Evolutionary conservation across 169 alveolate genomes (phyloP).

Genomic region (Perkinsus chesapeaki): DNA sequence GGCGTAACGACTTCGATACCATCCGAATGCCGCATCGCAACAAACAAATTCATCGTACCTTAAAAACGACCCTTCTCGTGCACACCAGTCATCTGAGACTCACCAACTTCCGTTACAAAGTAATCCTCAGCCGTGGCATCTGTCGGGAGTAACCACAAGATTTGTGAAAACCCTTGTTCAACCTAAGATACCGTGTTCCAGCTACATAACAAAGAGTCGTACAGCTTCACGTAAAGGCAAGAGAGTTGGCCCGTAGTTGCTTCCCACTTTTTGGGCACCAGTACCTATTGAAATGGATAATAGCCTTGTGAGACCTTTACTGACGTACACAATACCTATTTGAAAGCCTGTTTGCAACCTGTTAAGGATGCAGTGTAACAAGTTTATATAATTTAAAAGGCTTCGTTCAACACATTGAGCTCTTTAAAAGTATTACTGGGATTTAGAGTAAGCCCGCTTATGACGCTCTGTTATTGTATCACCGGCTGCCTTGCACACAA

Average conservation of each 20-base stretch:
- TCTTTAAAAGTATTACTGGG: too few species aligned
- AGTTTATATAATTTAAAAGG: too few species aligned
- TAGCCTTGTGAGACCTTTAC: background rate
- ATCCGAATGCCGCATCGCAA: background rate
- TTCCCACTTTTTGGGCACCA: background rate
- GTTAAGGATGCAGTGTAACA: too few species aligned
- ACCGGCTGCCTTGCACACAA: too few species aligned
- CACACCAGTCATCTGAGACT: background rate
- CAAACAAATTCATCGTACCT: background rate
- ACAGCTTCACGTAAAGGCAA: background rate
- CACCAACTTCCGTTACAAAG: background rate
- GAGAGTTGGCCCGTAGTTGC: background rate
- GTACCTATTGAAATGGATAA: background rate
- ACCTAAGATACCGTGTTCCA: background rate
- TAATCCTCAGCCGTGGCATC: background rate
- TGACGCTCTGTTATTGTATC: too few species aligned
- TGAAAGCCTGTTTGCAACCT: too few species aligned
- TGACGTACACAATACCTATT: too few species aligned
- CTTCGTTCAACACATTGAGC: too few species aligned
- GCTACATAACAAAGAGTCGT: background rate
- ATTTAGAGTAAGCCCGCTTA: too few species aligned
- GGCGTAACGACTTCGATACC: background rate
- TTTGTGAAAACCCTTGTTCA: background rate
- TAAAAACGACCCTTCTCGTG: background rate
- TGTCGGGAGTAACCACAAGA: background rate